Conservation (phyloP, 2,329 filamentous ascomycete genomes). For the Fusarium keratoplasticum region DNA sequence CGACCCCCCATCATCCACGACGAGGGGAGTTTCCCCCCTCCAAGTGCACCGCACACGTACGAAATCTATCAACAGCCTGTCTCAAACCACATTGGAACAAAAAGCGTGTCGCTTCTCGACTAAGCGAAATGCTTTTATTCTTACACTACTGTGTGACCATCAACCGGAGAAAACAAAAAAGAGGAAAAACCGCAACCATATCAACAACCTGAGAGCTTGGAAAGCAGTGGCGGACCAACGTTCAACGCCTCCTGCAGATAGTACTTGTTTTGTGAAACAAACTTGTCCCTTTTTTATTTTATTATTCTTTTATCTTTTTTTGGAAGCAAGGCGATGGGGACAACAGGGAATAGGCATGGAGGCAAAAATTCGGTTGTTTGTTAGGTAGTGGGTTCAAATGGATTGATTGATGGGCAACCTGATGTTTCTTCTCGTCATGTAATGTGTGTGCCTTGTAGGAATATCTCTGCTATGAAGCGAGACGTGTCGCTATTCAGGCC, state of each 20-base stretch:
- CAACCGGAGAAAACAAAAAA: constrained; percentile 13
- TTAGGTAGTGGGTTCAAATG: constrained; percentile 44
- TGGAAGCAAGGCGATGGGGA: constrained; percentile 44
- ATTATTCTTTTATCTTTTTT: constrained; percentile 11
- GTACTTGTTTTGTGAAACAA: constrained; percentile 28
- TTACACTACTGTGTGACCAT: constrained; percentile 36
- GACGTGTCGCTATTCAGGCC: not conserved
- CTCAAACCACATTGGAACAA: constrained; percentile 20
- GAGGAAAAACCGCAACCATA: constrained; percentile 3
- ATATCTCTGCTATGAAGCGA: not conserved
- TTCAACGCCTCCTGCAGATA: constrained; percentile 27
- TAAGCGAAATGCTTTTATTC: not conserved
- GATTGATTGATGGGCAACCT: constrained; percentile 32
- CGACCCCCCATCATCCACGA: not conserved
- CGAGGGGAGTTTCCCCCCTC: not conserved
- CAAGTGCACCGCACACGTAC: constrained; percentile 31
- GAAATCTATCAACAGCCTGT: constrained; percentile 34
- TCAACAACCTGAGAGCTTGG: constrained; percentile 28
- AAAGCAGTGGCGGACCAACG: constrained; percentile 15
- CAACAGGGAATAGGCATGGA: constrained; percentile 40
- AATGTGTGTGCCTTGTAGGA: not conserved
- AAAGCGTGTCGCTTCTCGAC: not conserved
- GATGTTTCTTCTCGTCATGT: not conserved
- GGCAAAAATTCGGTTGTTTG: constrained; percentile 40
- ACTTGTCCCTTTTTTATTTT: not conserved